Base-by-base conservation (phyloP, 1,284 basidiomycete genomes). In the Ceratobasidium sp. region DNA sequence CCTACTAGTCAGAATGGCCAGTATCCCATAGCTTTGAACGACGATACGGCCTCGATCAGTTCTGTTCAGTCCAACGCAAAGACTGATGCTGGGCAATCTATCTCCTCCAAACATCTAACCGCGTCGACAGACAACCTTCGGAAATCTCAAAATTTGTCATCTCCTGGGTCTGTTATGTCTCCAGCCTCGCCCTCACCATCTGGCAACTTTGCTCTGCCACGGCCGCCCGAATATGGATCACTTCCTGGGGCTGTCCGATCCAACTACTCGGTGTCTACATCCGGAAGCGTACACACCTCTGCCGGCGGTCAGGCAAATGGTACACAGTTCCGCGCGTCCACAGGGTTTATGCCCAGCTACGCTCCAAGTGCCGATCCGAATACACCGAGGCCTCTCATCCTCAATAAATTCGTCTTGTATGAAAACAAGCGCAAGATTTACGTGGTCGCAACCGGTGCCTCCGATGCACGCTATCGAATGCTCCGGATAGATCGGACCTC, bases 351-450 rank as follows among this genome's bases (percentile, higher is more conserved):
- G 0, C 66, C 66, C 13, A 69, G 66, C 27, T 69, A 69, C 41
- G 66, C 66, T 7, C 66, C 66, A n/a, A 58, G 66, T 29, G 66
- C 66, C 27, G 53, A 69, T 53, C 66, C 54, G 14, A 58, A 46
- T 22, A 46, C 41, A 16, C 66, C 66, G 3, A 54, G 37, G 24
- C 66, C 66, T 13, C 66, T 69, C 19, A 58, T 69, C 16, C 66
- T 69, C n/a, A 96, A 95, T 83, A 95, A 95, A 81, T 96, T 95
- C 84, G 91, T 94, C 24, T 83, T 98, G 4, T 97, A 96, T 81
- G 95, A 97, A 84, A 97, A 93, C 77, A 89, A 90, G 74, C 86
- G 90, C 62, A 90, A 93, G 14, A 94, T 96, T 84, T 98, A 90
- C 83, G 89, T 98, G 69, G 89, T 97, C 76, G 94, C 92, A 0